Percentiles rank a stretch among this genome's conserved stretches.
These are phyloP conservation scores for Talaromyces sp. DNA, from an alignment of 2,329 filamentous ascomycete genomes.

Conservation along the genomic window DNA sequence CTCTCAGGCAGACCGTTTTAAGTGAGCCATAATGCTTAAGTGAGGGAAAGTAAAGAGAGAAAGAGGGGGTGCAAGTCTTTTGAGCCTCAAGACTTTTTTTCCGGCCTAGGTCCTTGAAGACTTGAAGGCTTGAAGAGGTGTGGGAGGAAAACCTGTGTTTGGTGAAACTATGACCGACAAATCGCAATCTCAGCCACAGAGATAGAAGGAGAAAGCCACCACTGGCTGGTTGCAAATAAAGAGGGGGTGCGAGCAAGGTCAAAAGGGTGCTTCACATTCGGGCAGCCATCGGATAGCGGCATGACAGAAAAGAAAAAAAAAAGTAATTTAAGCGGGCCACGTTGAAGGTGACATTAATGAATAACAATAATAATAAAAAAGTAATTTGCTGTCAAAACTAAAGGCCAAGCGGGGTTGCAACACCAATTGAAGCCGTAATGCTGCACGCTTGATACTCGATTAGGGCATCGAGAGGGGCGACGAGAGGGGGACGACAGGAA, in stretches of 20 bases:
- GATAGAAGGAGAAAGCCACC: neutral
- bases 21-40: neutral
- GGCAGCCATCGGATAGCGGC: slow-evolving; percentile 5
- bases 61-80: neutral
- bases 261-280: neutral
- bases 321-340: slow-evolving; percentile 8
- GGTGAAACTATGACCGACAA: neutral
- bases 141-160: neutral
- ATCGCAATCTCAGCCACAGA: neutral
- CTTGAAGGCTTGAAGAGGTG: neutral
- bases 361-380: too few relatives aligned
- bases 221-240: neutral
- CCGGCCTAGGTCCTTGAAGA: neutral
- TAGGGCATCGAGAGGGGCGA: neutral
- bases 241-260: neutral
- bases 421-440: slow-evolving; percentile 8
- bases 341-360: slow-evolving; percentile 4
- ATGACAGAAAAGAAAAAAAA: neutral
- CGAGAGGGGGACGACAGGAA: neutral
- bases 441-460: slow-evolving; percentile 11
- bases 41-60: neutral
- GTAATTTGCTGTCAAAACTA: too few relatives aligned
- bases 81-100: neutral
- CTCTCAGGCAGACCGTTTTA: neutral
- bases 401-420: neutral